These are phyloP conservation scores for Corymbia calophylla DNA, from an alignment of 441 rosid genomes.

Conservation along the genomic window DNA sequence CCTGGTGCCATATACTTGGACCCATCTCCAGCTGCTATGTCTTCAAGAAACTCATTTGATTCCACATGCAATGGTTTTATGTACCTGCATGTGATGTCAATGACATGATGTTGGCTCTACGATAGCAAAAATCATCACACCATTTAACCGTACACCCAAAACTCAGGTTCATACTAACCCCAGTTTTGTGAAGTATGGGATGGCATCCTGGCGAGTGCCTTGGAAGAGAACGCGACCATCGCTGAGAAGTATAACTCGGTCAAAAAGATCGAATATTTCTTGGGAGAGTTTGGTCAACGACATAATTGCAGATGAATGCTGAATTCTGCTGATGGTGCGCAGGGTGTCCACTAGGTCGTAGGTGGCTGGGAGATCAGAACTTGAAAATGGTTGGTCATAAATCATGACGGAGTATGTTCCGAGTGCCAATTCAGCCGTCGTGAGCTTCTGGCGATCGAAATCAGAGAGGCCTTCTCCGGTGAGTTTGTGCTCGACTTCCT, in stretches of 20 bases:
- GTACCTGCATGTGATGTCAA: constrained; percentile 6
- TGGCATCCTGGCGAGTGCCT: constrained; percentile 22
- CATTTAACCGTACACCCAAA: neutral
- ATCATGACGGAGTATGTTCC: constrained; percentile 22
- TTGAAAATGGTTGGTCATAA: constrained; percentile 20
- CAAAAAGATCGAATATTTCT: constrained; percentile 21
- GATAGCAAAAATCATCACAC: neutral
- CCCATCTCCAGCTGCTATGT: constrained; percentile 15
- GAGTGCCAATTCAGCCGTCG: constrained; percentile 23
- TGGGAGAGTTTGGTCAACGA: constrained; percentile 16
- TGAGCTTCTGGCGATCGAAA: constrained; percentile 22
- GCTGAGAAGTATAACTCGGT: constrained; percentile 17
- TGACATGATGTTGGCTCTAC: neutral
- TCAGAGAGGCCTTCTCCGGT: constrained; percentile 19
- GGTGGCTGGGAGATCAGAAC: constrained; percentile 17
- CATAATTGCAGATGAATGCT: constrained; percentile 24
- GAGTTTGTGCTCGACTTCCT: constrained; percentile 16
- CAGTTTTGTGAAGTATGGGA: constrained; percentile 16
- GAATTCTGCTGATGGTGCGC: constrained; percentile 23
- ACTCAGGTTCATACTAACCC: constrained; percentile 4
- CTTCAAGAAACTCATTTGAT: constrained; percentile 17
- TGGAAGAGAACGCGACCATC: constrained; percentile 17
- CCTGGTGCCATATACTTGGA: constrained; percentile 11
- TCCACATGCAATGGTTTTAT: constrained; percentile 15
- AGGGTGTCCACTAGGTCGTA: constrained; percentile 17